A percentile compares a stretch with the other conserved stretches of the same genome.
These are phyloP conservation scores for Chenopodium quinoa DNA, from an alignment of 148 eudicot species.

Conservation along the genomic window DNA sequence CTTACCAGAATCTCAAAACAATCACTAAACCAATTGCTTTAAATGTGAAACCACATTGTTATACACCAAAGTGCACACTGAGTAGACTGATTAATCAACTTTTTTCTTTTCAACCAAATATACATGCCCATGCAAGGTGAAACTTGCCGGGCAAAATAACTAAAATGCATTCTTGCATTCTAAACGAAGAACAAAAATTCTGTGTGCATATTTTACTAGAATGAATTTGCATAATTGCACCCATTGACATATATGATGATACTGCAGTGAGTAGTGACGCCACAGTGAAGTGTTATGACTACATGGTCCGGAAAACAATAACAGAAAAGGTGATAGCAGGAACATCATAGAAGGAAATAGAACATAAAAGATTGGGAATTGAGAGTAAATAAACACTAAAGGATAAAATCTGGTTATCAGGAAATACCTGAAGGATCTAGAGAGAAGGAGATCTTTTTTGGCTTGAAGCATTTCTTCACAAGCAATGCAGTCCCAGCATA, in stretches of 20 bases:
- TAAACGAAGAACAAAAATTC: background rate
- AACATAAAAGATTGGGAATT: background rate
- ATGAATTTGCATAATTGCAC: background rate
- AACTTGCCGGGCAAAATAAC: background rate
- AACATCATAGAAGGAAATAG: background rate
- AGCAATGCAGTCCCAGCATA: constrained; percentile 97
- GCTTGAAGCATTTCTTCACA: constrained; percentile 74
- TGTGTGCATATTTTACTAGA: background rate
- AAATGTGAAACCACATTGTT: background rate
- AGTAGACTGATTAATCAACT: background rate
- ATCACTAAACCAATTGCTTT: background rate
- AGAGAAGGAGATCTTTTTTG: constrained; percentile 75
- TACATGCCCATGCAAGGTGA: background rate
- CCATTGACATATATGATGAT: background rate
- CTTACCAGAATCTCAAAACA: background rate
- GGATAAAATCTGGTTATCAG: background rate
- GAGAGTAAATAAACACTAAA: background rate
- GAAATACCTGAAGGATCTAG: constrained; percentile 67
- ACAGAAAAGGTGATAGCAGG: background rate
- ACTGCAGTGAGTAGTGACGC: background rate
- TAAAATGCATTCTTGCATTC: background rate
- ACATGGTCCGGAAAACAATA: background rate
- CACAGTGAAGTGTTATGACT: background rate
- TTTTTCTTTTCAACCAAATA: constrained; percentile 5
- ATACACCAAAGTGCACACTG: background rate